Base-by-base conservation (phyloP, 2,329 filamentous ascomycete species). In the Ilyonectria robusta region DNA sequence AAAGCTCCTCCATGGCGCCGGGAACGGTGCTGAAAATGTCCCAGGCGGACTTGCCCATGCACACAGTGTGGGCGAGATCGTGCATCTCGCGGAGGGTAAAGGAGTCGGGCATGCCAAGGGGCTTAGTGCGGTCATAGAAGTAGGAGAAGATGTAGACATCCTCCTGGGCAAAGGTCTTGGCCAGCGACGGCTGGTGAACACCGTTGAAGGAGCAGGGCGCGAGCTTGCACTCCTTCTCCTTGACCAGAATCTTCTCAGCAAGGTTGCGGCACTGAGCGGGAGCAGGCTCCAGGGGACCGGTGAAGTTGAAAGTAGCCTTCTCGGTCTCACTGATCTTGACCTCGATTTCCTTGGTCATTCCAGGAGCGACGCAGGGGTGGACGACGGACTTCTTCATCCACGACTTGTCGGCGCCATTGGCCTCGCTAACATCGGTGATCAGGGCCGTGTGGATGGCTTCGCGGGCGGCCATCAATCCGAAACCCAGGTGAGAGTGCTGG, bases 141-240 rank as follows among this genome's bases (percentile, higher is more conserved):
- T 97, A 99, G 33, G 94, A 97, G 83, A 99, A 95, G 74, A 98
- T 94, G 84, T 95, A 99, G 44, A 98, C 90, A 76, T 98, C 95
- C 82, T 98, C 95, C 70, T 88, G 88, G 29, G 93, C 85, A 77
- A 99, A 99, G 0, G 96, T 99, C 87, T 97, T 97, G 74, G 90
- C 91, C 54, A 99, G 87, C 23, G 93, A 92, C 10, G 96, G 96
- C 82, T 99, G 96, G 83, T 99, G 94, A 33, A 99, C 91, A 71
- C 96, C 96, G 80, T 97, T 97, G 90, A 99, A 99, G 1, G 96
- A 97, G 85, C 96, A 99, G n/a, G 96, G 96, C 0, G 93, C 88
- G 55, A 98, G 84, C 69, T 87, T 86, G 85, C 96, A 99, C 35
- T 90, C 87, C 48, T 89, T 89, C 21, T 97, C 94, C 84, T 99